Evolutionary conservation across 2,329 filamentous ascomycete species (phyloP).

Genomic region (Lasiodiplodia citricola): DNA sequence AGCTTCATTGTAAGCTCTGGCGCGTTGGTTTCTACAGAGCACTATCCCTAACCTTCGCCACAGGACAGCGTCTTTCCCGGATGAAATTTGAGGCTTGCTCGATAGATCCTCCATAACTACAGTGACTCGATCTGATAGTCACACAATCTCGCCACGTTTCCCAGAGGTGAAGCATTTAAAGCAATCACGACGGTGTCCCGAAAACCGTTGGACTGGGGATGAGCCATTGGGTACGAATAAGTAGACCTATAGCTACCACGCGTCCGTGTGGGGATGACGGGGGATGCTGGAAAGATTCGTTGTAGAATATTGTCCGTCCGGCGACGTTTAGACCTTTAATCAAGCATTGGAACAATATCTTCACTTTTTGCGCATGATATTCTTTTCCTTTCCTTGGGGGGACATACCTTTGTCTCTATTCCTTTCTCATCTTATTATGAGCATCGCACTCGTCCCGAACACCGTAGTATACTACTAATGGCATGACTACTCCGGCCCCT

Average conservation of each 20-base stretch:
- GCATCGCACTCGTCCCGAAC: not conserved
- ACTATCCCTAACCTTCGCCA: not conserved
- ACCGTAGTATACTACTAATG: too few relatives aligned
- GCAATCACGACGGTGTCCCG: not conserved
- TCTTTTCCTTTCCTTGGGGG: not conserved
- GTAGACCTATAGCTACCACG: not conserved
- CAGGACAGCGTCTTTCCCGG: constrained; percentile 19
- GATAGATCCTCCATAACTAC: not conserved
- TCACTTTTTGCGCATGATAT: not conserved
- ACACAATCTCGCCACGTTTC: not conserved
- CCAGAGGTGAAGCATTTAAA: too few relatives aligned
- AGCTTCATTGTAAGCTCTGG: constrained; percentile 58
- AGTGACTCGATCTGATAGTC: not conserved
- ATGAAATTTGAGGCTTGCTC: not conserved
- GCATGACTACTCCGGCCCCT: too few relatives aligned
- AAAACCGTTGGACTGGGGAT: not conserved
- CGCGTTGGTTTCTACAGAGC: too few relatives aligned
- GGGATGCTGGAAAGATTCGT: not conserved
- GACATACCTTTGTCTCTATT: not conserved
- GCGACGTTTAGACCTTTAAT: not conserved
- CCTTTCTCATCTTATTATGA: not conserved
- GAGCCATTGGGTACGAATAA: not conserved
- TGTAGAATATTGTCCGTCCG: not conserved
- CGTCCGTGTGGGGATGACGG: not conserved
- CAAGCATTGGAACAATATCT: not conserved